Evolutionary conservation across 2,329 filamentous ascomycete species (phyloP).

Genomic region (Epichloe coenophiala): DNA sequence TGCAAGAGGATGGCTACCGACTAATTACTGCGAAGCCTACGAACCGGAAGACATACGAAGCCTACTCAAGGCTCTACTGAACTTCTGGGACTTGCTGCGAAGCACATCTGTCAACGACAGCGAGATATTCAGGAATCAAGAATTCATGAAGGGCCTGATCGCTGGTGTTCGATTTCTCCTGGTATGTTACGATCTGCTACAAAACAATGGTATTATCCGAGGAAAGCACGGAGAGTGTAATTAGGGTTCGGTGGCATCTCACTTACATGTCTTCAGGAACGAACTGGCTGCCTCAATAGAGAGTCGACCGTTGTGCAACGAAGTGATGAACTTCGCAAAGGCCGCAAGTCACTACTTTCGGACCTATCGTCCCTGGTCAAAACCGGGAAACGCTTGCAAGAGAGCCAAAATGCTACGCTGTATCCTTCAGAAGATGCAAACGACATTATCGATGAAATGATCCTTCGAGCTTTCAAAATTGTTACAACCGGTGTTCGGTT

Average conservation of each 20-base stretch:
- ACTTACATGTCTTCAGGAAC: slow-evolving; percentile 47
- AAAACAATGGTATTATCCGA: background rate
- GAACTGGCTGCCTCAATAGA: slow-evolving; percentile 72
- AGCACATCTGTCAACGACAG: slow-evolving; percentile 63
- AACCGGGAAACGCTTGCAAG: slow-evolving; percentile 72
- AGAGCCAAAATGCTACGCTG: slow-evolving; percentile 42
- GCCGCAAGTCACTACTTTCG: slow-evolving; percentile 75
- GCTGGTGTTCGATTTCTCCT: slow-evolving; percentile 82
- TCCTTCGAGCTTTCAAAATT: slow-evolving; percentile 85
- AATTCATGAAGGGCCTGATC: slow-evolving; percentile 88
- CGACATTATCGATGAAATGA: slow-evolving; percentile 79
- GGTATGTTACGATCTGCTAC: slow-evolving; percentile 38
- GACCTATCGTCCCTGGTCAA: slow-evolving; percentile 86
- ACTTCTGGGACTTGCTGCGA: slow-evolving; percentile 83
- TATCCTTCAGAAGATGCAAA: slow-evolving; percentile 46
- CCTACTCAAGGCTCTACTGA: slow-evolving; percentile 71
- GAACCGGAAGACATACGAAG: slow-evolving; percentile 78
- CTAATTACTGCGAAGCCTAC: slow-evolving; percentile 95
- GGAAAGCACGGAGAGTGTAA: background rate
- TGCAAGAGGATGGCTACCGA: slow-evolving; percentile 86
- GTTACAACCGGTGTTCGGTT: slow-evolving; percentile 86
- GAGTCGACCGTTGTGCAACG: slow-evolving; percentile 64
- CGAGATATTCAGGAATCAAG: slow-evolving; percentile 75
- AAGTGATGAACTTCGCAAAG: slow-evolving; percentile 62
- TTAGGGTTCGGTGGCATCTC: background rate